These are phyloP conservation scores for Penicillium cataractarum DNA, from an alignment of 495 filamentous ascomycete genomes.

Conservation along the genomic window DNA sequence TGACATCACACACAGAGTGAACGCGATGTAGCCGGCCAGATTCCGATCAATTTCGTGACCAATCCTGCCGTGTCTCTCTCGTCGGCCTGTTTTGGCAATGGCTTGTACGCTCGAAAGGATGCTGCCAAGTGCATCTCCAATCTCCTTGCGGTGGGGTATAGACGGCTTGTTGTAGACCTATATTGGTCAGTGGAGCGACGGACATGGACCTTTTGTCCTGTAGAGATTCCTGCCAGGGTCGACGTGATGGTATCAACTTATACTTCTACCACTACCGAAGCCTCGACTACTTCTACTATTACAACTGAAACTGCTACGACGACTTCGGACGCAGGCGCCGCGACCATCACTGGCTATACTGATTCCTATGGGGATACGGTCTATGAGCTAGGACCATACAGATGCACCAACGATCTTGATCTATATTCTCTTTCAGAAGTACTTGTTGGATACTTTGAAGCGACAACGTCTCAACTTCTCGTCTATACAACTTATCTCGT, in stretches of 20 bases:
- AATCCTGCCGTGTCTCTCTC: slow-evolving; percentile 56
- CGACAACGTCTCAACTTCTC: slow-evolving; percentile 49
- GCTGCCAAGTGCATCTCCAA: slow-evolving; percentile 62
- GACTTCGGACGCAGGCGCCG: slow-evolving; percentile 30
- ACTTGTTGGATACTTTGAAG: slow-evolving; percentile 50
- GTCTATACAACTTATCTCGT: slow-evolving; percentile 53
- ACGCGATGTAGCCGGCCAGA: slow-evolving; percentile 60
- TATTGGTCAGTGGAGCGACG: slow-evolving; percentile 62
- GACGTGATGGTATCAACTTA: slow-evolving; percentile 29
- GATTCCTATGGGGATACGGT: slow-evolving; percentile 42
- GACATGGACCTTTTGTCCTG: slow-evolving; percentile 64
- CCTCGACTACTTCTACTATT: slow-evolving; percentile 21
- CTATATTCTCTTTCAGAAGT: slow-evolving; percentile 51
- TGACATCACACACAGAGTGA: slow-evolving; percentile 51
- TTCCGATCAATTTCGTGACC: slow-evolving; percentile 66
- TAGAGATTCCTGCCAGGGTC: slow-evolving; percentile 35
- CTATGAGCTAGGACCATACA: slow-evolving; percentile 56
- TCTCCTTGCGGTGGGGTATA: slow-evolving; percentile 61
- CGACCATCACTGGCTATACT: slow-evolving; percentile 31
- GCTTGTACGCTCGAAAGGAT: slow-evolving; percentile 49
- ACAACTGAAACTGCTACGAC: slow-evolving; percentile 28
- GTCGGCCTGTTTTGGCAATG: slow-evolving; percentile 60
- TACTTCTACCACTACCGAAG: slow-evolving; percentile 22
- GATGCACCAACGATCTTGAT: slow-evolving; percentile 56
- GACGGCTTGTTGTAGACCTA: slow-evolving; percentile 61